A percentile compares a stretch with the other conserved stretches of the same genome.
phyloP scores from a whole-genome alignment of 73 alveolate genomes.

The Paramecium octaurelia region DNA sequence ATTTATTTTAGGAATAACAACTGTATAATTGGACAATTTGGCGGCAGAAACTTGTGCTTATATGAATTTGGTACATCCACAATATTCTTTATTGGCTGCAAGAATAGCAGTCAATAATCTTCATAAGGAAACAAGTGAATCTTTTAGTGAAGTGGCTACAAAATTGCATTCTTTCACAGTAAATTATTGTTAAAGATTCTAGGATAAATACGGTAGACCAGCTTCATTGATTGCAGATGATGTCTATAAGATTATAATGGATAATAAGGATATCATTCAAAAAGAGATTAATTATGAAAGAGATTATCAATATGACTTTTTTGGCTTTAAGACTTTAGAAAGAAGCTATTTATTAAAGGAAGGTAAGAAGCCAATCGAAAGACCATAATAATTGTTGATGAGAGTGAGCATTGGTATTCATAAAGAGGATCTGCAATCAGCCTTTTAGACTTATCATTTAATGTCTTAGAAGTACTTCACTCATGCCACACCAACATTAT shows the following conservation, averaged over 20 bases:
- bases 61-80: slow-evolving; percentile 88
- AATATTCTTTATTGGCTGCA: slow-evolving; percentile 90
- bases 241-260: slow-evolving; percentile 72
- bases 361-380: slow-evolving; percentile 74
- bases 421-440: slow-evolving; percentile 73
- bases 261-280: slow-evolving; percentile 79
- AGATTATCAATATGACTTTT: slow-evolving; percentile 89
- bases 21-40: slow-evolving; percentile 84
- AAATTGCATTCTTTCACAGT: slow-evolving; percentile 49
- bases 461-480: slow-evolving; percentile 87
- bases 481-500: slow-evolving; percentile 97
- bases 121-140: slow-evolving; percentile 85
- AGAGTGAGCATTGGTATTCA: slow-evolving; percentile 87
- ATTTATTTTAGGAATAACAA: slow-evolving; percentile 73
- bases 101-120: slow-evolving; percentile 90
- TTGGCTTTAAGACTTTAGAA: slow-evolving; percentile 96
- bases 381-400: slow-evolving; percentile 91
- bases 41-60: slow-evolving; percentile 94
- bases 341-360: slow-evolving; percentile 83
- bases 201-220: slow-evolving; percentile 69
- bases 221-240: slow-evolving; percentile 76
- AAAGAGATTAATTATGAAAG: slow-evolving; percentile 77
- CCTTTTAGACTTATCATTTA: slow-evolving; percentile 80
- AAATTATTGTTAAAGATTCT: not conserved
- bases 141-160: slow-evolving; percentile 69